Base-by-base conservation (phyloP, 352 stramenopile genomes). In the Globisporangium ultimum region DNA sequence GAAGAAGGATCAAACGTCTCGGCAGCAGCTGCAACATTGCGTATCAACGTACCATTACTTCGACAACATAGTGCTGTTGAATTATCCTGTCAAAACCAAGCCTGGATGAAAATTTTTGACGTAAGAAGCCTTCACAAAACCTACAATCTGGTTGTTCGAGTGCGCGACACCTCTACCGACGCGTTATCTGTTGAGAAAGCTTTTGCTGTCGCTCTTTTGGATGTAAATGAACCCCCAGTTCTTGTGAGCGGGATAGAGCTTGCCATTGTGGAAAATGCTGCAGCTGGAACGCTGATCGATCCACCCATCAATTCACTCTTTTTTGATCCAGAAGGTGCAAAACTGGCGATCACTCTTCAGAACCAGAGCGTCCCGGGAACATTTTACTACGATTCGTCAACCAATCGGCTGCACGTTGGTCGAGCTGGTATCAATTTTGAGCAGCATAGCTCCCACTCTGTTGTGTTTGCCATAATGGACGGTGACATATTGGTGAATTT, bases 351-450 rank as follows among this genome's bases (percentile, higher is more conserved):
- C 21, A 36, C 36, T 6, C 60, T 87, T 14, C 45, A 69, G 14
- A 56, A 38, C 6, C 77, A 87, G 58, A 81, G 51, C 15, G 53
- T 70, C 2, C 54, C 66, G 22, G 65, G 63, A 3, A 71, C 61
- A 0, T 84, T 87, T 60, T 83, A 79, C 53, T 84, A 76, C 53
- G 77, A 87, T 53, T 58, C 66, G 2, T 55, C 28, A 0, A 65
- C 34, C n/a, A 69, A 72, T 17, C 46, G 58, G 9, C 34, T 87
- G 3, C 70, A 71, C 3, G 72, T 83, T 2, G 72, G 68, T 4
- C 54, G 18, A 4, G 49, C 45, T 20, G 59, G 64, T 7, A 40
- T 79, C 2, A 73, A 87, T 21, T 87, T 67, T 54, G 77, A 87
- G 50, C 38, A 53, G 1, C 60, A 58, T 10, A 42, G 36, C 15